Conservation (phyloP, 495 filamentous ascomycete genomes). For the Trichoderma reesei region DNA sequence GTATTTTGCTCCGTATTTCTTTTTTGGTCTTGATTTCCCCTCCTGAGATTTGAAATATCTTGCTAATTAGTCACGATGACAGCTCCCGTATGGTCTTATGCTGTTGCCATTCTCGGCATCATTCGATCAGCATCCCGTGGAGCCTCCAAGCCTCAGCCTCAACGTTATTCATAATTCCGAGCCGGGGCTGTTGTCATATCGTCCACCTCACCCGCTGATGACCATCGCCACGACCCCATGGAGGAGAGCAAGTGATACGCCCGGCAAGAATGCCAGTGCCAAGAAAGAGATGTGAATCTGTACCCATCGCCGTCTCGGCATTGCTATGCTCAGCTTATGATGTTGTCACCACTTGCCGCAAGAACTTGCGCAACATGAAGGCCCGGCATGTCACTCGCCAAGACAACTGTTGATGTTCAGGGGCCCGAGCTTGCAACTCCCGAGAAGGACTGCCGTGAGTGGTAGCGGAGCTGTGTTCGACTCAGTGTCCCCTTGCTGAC, state of each 20-base stretch:
- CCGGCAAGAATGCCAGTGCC: neutral
- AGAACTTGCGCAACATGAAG: neutral
- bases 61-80: neutral
- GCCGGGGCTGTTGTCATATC: neutral
- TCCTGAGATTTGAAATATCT: no score
- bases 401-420: neutral
- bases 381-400: neutral
- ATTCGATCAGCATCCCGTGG: neutral
- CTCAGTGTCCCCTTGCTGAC: no score
- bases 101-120: neutral
- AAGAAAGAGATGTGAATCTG: neutral
- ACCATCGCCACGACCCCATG: neutral
- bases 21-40: no score
- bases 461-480: no score
- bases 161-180: neutral
- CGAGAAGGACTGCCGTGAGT: no score
- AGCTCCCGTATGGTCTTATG: neutral
- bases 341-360: neutral
- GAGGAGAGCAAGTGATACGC: neutral
- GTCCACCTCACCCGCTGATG: neutral
- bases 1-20: no score
- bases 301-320: neutral
- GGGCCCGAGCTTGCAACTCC: neutral
- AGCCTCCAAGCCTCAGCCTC: no score
- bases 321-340: conserved; percentile 2